Conservation (phyloP, 305 asterid species). For the Rubia balearica region DNA sequence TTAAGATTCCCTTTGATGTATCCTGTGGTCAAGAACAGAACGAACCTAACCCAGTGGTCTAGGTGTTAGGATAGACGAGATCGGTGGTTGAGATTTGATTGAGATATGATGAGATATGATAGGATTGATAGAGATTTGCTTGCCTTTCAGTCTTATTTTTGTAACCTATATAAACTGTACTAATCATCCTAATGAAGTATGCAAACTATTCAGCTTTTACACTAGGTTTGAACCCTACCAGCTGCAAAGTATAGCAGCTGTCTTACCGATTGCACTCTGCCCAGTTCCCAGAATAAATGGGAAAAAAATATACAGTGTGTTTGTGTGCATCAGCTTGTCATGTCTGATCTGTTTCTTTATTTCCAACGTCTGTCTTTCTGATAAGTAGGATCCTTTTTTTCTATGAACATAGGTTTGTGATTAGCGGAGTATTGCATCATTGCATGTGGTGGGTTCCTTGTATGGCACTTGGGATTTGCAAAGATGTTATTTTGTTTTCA, state of each 20-base stretch:
- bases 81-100: too few relatives aligned
- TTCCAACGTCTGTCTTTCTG: background rate
- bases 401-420: background rate
- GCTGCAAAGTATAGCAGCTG: background rate
- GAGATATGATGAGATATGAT: too few relatives aligned
- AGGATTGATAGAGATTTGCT: too few relatives aligned
- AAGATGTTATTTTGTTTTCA: background rate
- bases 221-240: background rate
- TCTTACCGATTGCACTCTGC: background rate
- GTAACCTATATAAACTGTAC: too few relatives aligned
- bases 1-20: background rate
- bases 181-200: too few relatives aligned
- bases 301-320: background rate
- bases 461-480: background rate
- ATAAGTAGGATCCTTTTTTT: background rate
- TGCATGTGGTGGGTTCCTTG: background rate
- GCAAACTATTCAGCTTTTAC: too few relatives aligned
- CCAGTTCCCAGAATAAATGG: background rate
- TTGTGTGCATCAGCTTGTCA: background rate
- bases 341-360: background rate
- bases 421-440: background rate
- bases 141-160: too few relatives aligned
- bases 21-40: background rate
- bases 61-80: background rate
- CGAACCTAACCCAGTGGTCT: background rate